These are phyloP conservation scores for Mortierella sp. DNA, from an alignment of 371 early-diverging fungal species.

Conservation along the genomic window DNA sequence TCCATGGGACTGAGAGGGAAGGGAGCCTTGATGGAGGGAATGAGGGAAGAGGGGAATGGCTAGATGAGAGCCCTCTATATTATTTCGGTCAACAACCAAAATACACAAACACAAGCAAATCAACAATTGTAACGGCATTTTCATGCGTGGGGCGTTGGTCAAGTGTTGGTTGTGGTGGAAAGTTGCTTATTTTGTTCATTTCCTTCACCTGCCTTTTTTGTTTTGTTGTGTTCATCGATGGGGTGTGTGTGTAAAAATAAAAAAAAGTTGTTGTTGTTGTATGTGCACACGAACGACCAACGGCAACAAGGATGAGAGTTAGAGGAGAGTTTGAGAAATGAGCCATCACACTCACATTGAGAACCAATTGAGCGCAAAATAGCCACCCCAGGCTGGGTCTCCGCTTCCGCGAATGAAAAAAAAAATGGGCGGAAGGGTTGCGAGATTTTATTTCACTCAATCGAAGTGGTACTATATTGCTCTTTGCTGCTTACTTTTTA, in stretches of 20 bases:
- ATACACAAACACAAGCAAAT: not conserved
- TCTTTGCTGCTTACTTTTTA: not conserved
- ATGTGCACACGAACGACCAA: not conserved
- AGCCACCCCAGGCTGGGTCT: not conserved
- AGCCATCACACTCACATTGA: not conserved
- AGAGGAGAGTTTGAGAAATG: not conserved
- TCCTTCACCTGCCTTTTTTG: not conserved
- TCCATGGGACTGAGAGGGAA: not conserved
- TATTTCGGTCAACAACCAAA: not conserved
- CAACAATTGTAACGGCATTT: not conserved
- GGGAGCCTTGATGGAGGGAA: not conserved
- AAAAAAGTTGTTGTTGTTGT: not conserved
- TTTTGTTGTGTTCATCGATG: not conserved
- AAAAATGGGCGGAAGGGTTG: not conserved
- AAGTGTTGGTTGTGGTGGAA: not conserved
- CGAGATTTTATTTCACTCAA: not conserved
- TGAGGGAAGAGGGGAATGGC: not conserved
- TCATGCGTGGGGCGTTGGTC: not conserved
- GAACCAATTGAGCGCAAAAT: not conserved
- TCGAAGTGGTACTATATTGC: not conserved
- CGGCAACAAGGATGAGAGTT: not conserved
- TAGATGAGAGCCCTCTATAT: not conserved
- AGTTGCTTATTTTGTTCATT: not conserved
- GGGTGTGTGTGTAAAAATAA: not conserved
- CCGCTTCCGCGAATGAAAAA: too few relatives aligned